Percentiles rank a stretch among this genome's conserved stretches.
Conservation (phyloP, 2,329 filamentous ascomycete species). For the Epichloe gansuensis region DNA sequence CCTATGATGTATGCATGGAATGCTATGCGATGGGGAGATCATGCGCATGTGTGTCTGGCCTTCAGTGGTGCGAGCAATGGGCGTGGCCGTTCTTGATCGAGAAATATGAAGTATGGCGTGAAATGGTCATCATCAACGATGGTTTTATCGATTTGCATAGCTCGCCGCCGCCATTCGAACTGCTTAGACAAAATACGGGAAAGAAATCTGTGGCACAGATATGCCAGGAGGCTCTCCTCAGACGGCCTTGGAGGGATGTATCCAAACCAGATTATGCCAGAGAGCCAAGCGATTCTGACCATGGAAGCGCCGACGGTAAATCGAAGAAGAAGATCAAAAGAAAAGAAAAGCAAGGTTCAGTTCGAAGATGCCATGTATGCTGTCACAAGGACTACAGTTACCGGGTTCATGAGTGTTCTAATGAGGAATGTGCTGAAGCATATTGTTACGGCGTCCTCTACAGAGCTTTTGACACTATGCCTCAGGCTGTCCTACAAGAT, state of each 20-base stretch:
- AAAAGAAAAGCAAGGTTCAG: conserved; percentile 41
- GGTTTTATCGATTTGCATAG: conserved; percentile 51
- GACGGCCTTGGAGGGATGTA: conserved; percentile 73
- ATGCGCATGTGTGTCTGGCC: conserved; percentile 73
- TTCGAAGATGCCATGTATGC: conserved; percentile 69
- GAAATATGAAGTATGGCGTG: conserved; percentile 74
- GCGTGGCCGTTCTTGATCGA: conserved; percentile 65
- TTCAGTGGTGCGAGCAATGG: conserved; percentile 91
- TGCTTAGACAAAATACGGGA: conserved; percentile 52
- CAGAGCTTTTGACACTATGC: conserved; percentile 82
- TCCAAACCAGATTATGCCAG: conserved; percentile 44
- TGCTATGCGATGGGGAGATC: conserved; percentile 97
- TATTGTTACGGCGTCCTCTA: conserved; percentile 95
- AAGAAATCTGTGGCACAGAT: conserved; percentile 81
- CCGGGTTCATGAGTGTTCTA: conserved; percentile 72
- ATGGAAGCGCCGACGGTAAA: conserved; percentile 48
- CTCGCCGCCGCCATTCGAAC: conserved; percentile 58
- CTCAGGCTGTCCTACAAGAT: conserved; percentile 68
- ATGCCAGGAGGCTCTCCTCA: conserved; percentile 78
- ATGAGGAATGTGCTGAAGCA: conserved; percentile 52
- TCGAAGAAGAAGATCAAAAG: conserved; percentile 50
- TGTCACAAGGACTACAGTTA: conserved; percentile 68
- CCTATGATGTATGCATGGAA: conserved; percentile 96
- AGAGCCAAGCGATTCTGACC: conserved; percentile 36
- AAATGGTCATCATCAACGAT: conserved; percentile 62